Conservation (phyloP, 1,284 basidiomycete genomes). For the Ganoderma boninense region DNA sequence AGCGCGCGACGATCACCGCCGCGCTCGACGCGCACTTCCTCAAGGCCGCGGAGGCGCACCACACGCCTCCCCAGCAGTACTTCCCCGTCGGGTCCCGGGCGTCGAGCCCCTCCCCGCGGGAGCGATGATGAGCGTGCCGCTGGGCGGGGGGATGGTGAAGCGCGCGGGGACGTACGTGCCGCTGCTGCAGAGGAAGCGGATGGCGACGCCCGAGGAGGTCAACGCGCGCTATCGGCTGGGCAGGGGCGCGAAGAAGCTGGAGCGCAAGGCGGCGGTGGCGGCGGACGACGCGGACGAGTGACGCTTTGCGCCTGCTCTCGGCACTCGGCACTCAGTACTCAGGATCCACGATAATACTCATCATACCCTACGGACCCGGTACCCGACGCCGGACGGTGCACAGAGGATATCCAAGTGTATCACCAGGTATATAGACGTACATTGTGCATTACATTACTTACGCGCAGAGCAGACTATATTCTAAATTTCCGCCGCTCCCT, state of each 20-base stretch:
- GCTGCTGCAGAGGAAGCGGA: constrained; percentile 69
- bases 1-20: constrained; percentile 65
- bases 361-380: not conserved
- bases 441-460: constrained; percentile 17
- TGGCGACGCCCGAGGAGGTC: constrained; percentile 74
- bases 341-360: not conserved
- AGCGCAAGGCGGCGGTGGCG: constrained; percentile 17
- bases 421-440: constrained; percentile 23
- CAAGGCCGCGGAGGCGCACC: constrained; percentile 57
- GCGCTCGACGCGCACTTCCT: constrained; percentile 73
- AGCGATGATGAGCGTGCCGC: constrained; percentile 61
- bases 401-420: constrained; percentile 16
- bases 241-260: constrained; percentile 55
- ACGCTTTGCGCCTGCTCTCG: not conserved
- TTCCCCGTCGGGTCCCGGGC: constrained; percentile 44
- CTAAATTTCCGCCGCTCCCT: not conserved
- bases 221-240: constrained; percentile 83
- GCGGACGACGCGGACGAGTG: constrained; percentile 31
- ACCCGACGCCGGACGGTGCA: not conserved
- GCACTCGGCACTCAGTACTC: not conserved
- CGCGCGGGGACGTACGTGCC: constrained; percentile 71
- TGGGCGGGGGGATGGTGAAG: constrained; percentile 78
- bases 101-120: constrained; percentile 30
- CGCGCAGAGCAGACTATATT: constrained; percentile 18
- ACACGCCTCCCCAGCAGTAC: constrained; percentile 46